These are phyloP conservation scores for Neofusicoccum ribis DNA, from an alignment of 2,329 filamentous ascomycete genomes.

Conservation along the genomic window DNA sequence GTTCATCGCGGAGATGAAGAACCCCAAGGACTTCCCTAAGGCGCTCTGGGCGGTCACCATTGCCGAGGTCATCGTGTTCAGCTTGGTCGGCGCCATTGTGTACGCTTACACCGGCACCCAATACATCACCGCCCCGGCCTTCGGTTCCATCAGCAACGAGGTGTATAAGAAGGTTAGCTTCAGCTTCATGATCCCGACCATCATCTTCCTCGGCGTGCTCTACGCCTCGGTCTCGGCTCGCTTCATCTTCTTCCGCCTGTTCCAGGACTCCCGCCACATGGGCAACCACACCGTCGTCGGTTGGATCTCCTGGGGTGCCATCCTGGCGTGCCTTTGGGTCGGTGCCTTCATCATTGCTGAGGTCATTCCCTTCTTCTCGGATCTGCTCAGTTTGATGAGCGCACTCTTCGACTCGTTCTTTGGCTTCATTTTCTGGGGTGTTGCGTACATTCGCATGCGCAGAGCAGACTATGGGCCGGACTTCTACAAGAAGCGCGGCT, in stretches of 20 bases:
- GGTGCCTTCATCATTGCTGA: constrained; percentile 89
- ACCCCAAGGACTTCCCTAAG: constrained; percentile 82
- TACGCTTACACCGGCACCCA: constrained; percentile 88
- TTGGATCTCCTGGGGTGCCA: constrained; percentile 76
- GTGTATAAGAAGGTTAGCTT: constrained; percentile 85
- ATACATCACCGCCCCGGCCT: constrained; percentile 85
- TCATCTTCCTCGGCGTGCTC: constrained; percentile 87
- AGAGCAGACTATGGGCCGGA: constrained; percentile 60
- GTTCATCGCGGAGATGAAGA: constrained; percentile 93
- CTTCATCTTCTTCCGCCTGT: constrained; percentile 89
- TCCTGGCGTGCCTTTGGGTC: constrained; percentile 76
- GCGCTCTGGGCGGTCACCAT: constrained; percentile 89
- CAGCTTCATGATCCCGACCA: constrained; percentile 92
- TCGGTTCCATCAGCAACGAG: constrained; percentile 74
- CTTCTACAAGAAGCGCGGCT: constrained; percentile 55
- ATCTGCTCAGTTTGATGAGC: constrained; percentile 72
- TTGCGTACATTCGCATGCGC: constrained; percentile 77
- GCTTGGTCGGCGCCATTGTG: constrained; percentile 74
- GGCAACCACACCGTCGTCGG: constrained; percentile 77
- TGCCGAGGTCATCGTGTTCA: constrained; percentile 83
- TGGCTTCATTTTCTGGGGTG: constrained; percentile 93
- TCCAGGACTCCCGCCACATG: constrained; percentile 77
- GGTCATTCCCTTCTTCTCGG: constrained; percentile 90
- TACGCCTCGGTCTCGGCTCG: constrained; percentile 89
- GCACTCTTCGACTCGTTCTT: constrained; percentile 91